Percentiles rank a stretch among this genome's conserved stretches.
Conservation (phyloP, 1,139 yeast species). For the Yamadazyma diospyri region DNA sequence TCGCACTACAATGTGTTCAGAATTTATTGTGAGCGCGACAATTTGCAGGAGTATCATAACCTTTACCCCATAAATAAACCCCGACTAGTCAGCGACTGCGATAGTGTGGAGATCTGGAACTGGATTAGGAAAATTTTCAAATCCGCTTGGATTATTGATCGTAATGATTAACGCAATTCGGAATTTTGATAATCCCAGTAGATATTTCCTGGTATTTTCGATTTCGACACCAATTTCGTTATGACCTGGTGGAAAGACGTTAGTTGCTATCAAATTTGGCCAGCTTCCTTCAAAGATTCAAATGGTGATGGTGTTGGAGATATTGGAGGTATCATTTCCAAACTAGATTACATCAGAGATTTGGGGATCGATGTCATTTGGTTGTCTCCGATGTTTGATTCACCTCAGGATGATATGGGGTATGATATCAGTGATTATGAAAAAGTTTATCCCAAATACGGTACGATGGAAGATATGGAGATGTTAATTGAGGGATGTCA, state of each 20-base stretch:
- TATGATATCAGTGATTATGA: conserved; percentile 58
- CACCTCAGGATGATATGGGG: conserved; percentile 65
- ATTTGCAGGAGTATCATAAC: conserved; percentile 14
- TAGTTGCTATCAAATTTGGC: conserved; percentile 57
- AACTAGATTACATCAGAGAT: conserved; percentile 49
- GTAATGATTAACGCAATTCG: conserved; percentile 4
- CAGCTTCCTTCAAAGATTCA: conserved; percentile 57
- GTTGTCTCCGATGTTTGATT: conserved; percentile 58
- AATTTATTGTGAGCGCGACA: conserved; percentile 23
- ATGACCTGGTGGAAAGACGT: conserved; percentile 56
- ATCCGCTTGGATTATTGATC: neutral
- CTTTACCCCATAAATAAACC: conserved; percentile 27
- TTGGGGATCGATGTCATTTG: conserved; percentile 55
- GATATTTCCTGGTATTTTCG: too few species aligned
- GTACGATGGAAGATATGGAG: conserved; percentile 52
- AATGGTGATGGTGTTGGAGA: conserved; percentile 61
- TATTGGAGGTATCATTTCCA: conserved; percentile 49
- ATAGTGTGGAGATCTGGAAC: conserved; percentile 31
- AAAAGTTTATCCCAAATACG: conserved; percentile 49
- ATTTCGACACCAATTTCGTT: too few species aligned
- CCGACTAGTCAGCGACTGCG: conserved; percentile 31
- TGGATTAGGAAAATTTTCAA: conserved; percentile 16
- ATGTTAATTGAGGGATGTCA: conserved; percentile 45
- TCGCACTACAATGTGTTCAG: conserved; percentile 24
- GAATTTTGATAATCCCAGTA: too few species aligned